Evolutionary conservation across 768 basidiomycete genomes (phyloP).

Genomic region (Lactarius akahatsu): DNA sequence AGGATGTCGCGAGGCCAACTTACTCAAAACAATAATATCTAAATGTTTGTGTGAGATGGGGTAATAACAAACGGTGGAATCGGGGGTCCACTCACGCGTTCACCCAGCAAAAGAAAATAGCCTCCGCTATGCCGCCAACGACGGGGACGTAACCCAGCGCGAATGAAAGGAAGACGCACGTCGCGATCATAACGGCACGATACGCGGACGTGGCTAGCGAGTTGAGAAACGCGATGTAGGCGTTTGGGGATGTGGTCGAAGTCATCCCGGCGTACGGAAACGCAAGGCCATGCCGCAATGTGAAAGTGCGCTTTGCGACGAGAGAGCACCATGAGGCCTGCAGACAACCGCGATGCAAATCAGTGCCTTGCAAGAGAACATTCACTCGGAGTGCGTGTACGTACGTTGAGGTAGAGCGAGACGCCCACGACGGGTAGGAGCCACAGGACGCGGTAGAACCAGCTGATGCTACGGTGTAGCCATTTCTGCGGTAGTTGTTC

Average conservation of each 20-base stretch:
- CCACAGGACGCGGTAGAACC: conserved; percentile 79
- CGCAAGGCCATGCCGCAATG: conserved; percentile 59
- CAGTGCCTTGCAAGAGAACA: neutral
- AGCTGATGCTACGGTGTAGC: conserved; percentile 70
- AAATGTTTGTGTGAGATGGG: conserved; percentile 15
- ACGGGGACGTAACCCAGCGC: conserved; percentile 62
- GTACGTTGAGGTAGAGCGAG: conserved; percentile 81
- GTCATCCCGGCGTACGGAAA: conserved; percentile 43
- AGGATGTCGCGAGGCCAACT: conserved; percentile 28
- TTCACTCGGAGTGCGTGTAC: conserved; percentile 31
- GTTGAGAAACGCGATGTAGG: conserved; percentile 69
- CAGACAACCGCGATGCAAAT: neutral
- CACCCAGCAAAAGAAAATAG: conserved; percentile 81
- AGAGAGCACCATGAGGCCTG: conserved; percentile 77
- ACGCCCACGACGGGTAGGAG: conserved; percentile 70
- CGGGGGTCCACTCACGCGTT: conserved; percentile 65
- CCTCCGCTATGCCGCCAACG: conserved; percentile 58
- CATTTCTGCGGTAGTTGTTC: conserved; percentile 60
- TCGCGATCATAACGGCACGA: conserved; percentile 76
- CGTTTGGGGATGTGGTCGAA: conserved; percentile 48
- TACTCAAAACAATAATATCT: conserved; percentile 94
- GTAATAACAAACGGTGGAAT: neutral
- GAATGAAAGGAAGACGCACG: conserved; percentile 69
- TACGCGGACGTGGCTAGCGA: conserved; percentile 80
- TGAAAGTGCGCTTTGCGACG: conserved; percentile 72